phyloP scores from a whole-genome alignment of 1,284 basidiomycete genomes.

The Malassezia brasiliensis region DNA sequence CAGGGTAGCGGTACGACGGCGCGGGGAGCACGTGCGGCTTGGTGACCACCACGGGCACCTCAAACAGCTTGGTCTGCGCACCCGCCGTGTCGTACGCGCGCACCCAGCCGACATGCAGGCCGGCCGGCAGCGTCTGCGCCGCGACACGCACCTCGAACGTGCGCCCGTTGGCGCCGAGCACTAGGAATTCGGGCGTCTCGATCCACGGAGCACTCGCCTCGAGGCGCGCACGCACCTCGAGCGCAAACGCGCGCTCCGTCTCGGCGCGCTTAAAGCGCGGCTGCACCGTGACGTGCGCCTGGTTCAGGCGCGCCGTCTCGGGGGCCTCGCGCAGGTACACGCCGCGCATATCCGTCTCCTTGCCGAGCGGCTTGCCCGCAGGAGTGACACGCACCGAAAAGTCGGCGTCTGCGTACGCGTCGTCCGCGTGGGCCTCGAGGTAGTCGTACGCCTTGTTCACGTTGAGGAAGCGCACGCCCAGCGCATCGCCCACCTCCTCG shows the following conservation, averaged over 20 bases:
- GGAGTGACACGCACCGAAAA: conserved; percentile 41
- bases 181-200: conserved; percentile 37
- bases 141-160: conserved; percentile 48
- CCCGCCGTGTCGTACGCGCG: conserved; percentile 38
- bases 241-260: conserved; percentile 39
- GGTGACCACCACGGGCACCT: conserved; percentile 47
- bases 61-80: conserved; percentile 38
- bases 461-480: conserved; percentile 46
- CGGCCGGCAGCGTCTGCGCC: conserved; percentile 35
- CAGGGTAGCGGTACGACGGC: conserved; percentile 31
- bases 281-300: conserved; percentile 38
- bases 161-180: conserved; percentile 45
- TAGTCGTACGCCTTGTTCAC: conserved; percentile 47
- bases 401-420: conserved; percentile 42
- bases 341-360: conserved; percentile 33
- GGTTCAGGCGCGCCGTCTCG: conserved; percentile 36
- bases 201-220: conserved; percentile 41
- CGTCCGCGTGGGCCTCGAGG: conserved; percentile 38
- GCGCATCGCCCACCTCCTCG: conserved; percentile 46
- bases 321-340: conserved; percentile 46
- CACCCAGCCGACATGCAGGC: conserved; percentile 44
- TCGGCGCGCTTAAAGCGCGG: conserved; percentile 40
- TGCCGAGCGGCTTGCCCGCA: conserved; percentile 35
- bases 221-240: conserved; percentile 41
- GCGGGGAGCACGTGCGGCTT: conserved; percentile 34